Conservation (phyloP, 2,329 filamentous ascomycete species). For the Pseudogymnoascus sp. region DNA sequence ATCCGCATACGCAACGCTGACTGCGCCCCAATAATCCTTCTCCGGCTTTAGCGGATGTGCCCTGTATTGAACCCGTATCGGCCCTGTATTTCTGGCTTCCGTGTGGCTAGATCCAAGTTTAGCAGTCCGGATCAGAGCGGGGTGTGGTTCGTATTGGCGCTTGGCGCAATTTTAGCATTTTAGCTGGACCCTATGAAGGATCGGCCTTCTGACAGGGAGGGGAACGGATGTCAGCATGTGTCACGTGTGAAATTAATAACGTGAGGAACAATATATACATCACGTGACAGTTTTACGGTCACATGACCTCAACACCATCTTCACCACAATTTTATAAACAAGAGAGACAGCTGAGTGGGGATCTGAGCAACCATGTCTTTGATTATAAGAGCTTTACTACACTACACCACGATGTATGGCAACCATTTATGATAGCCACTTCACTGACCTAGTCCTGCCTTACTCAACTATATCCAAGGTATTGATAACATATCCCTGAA, state of each 20-base stretch:
- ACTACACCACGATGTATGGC: not conserved
- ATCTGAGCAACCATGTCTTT: too few relatives aligned
- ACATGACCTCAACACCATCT: not conserved
- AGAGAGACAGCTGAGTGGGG: too few relatives aligned
- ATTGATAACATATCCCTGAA: conserved; percentile 9
- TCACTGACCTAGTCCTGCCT: not conserved
- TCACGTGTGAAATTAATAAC: too few relatives aligned
- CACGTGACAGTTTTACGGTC: too few relatives aligned
- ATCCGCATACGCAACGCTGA: too few relatives aligned
- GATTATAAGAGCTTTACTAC: not conserved
- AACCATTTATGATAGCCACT: not conserved
- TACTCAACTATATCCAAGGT: not conserved
- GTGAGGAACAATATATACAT: too few relatives aligned
- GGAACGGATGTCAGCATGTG: not conserved
- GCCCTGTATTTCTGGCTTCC: not conserved
- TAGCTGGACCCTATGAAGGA: not conserved
- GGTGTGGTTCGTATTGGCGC: not conserved
- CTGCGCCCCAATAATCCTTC: too few relatives aligned
- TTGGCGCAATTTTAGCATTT: conserved; percentile 3
- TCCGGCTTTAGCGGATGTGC: too few relatives aligned
- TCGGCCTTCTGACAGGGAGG: not conserved
- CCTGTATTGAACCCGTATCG: too few relatives aligned
- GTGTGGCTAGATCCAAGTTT: not conserved
- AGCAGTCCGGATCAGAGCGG: not conserved
- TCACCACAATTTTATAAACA: too few relatives aligned